A percentile compares a stretch with the other conserved stretches of the same genome.
phyloP scores from a whole-genome alignment of 768 basidiomycete genomes.

The Cystobasidium onofrii region DNA sequence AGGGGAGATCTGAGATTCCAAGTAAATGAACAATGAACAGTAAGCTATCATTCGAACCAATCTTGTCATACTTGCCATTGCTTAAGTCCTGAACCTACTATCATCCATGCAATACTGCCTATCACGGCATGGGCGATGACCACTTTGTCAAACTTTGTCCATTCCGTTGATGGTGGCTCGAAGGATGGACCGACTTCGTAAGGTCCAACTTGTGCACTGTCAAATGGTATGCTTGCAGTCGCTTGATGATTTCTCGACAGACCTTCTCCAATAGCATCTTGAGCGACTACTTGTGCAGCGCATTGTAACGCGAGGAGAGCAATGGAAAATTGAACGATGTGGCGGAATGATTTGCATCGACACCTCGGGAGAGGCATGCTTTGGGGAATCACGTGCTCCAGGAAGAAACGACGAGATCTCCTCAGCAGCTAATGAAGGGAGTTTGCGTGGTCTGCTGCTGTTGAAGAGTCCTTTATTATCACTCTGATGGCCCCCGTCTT shows the following conservation, averaged over 20 bases:
- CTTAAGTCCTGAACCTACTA: neutral
- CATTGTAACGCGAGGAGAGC: neutral
- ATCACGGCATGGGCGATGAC: conserved; percentile 20
- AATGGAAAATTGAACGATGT: neutral
- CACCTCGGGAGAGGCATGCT: no score
- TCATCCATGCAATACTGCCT: conserved; percentile 28
- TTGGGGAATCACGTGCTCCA: no score
- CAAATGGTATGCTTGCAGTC: no score
- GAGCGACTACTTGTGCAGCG: neutral
- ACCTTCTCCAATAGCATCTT: neutral
- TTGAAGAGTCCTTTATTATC: no score
- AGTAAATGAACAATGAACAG: neutral
- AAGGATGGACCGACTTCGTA: no score
- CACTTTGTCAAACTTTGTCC: conserved; percentile 14
- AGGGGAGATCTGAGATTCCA: conserved; percentile 14
- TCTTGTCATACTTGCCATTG: neutral
- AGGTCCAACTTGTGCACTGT: no score
- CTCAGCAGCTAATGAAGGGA: no score
- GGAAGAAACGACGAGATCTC: no score
- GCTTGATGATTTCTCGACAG: neutral
- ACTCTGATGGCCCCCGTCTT: no score
- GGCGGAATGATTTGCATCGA: no score
- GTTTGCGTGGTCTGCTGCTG: no score
- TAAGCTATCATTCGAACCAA: neutral
- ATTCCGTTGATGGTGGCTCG: neutral